Evolutionary conservation across 2,329 filamentous ascomycete genomes (phyloP), one percentile per base, ranked within the genome.

Genomic region (Pyricularia sp.): DNA sequence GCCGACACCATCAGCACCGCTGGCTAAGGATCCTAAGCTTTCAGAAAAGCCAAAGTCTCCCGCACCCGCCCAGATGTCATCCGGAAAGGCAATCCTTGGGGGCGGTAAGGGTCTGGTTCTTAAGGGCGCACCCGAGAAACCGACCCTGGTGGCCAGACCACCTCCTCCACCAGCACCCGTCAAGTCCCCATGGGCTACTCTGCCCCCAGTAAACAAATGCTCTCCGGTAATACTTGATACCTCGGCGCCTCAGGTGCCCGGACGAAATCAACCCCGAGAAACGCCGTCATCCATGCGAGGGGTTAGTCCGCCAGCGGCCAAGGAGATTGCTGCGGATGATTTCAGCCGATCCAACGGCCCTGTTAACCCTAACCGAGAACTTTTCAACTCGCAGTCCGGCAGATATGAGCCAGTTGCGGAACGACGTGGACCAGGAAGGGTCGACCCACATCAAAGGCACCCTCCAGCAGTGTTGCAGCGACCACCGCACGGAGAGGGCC

Each of bases 321-420:
- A 91, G 72, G 93, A 97, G 73, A 96, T 97, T 68, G 91, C 92
- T 6, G 90, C 93, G 0, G 94, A 97, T 74, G 93, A 96, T 69
- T 97, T 97, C 72, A 96, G 88, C 73, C 84, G 94, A 67, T 85
- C 88, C 64, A 84, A 87, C 40, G 84, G 87, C 5, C 80, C 82
- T 44, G 73, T 79, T 0, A 80, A 83, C 65, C 80, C 82, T 12
- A 87, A 85, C 67, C 82, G 90, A 65, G 93, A 97, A 74, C 80
- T 97, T 0, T 97, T 87, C 78, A 97, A 97, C 73, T 96, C 93
- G n/a, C 89, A 96, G 65, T 96, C 91, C 64, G 93, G 93, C 22
- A 88, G 91, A 63, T 96, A 96, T 70, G 93, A 97, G 73, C 92
- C 93, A 19, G 93, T 93, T 3, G 80, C 84, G 64, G 91, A 96